Evolutionary conservation across 2,329 filamentous ascomycete genomes (phyloP), one percentile per base, ranked within the genome.

Genomic region (Chaetomiaceae sp.): DNA sequence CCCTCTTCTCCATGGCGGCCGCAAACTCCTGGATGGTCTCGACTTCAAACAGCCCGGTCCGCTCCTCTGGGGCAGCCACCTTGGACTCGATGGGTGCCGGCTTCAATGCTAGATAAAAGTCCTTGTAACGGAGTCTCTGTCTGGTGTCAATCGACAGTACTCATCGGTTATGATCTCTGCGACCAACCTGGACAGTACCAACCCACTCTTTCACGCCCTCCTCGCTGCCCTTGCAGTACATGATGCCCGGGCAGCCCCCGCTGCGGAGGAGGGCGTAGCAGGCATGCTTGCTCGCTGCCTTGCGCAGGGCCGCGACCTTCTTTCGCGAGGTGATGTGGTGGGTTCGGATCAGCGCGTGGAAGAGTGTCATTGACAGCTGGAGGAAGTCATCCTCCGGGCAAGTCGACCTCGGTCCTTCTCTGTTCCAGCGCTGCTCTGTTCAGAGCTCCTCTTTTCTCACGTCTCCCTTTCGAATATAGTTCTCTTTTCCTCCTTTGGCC

Each of bases 291-390:
- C 80, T 75, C 6, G 85, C 83, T 2, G 84, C 82, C 67, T 87
- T 85, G 47, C 76, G 81, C 20, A 91, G 75, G 52, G 70, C 71
- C 7, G 72, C 70, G 0, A 79, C 70, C 65, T 91, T 91, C 66
- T 89, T 90, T 59, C 87, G 84, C 0, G 85, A 90, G 4, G 87
- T 91, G 64, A 91, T 90, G 68, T 91, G 88, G 62, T 91, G 88
- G 0, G 88, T 91, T 48, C 86, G 81, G 56, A 91, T 88, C 42
- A 91, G 73, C 27, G 85, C 80, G 65, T 70, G 71, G 57, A 68
- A 74, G 4, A 62, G 47, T 15, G 23, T 36, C 55, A 62, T 61
- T 29, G 43, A 1, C 2, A 9, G 3, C n/a, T 19, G 34, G 23
- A 11, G 3, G 8, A 12, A 31, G 27, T 27, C 45, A 53, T 56